phyloP scores from a whole-genome alignment of 257 asterid species.

The Capsicum baccatum region DNA sequence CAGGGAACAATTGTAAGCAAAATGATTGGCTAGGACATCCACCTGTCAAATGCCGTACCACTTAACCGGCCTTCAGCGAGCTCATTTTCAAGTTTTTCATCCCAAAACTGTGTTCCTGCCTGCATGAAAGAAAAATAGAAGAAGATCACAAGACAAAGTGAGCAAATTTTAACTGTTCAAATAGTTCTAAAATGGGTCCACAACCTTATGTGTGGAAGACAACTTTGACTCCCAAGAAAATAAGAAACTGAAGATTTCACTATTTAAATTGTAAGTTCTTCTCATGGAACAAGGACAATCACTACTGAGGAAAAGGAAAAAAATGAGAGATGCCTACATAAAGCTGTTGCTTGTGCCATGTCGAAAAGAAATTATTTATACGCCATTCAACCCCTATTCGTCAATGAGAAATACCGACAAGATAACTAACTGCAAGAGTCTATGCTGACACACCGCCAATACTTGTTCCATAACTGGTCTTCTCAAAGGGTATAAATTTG shows the following conservation, averaged over 20 bases:
- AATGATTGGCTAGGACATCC: constrained; percentile 30
- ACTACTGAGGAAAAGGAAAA: background rate
- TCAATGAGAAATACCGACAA: background rate
- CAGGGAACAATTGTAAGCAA: constrained; percentile 17
- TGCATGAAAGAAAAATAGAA: constrained; percentile 43
- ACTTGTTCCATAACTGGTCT: constrained; percentile 15
- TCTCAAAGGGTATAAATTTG: constrained; percentile 6
- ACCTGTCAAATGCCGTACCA: constrained; percentile 95
- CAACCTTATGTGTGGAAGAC: background rate
- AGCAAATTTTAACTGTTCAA: constrained; percentile 18
- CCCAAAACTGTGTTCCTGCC: constrained; percentile 99
- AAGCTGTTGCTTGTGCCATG: background rate
- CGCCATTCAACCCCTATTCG: background rate
- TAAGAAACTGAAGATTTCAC: background rate
- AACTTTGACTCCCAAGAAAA: constrained; percentile 17
- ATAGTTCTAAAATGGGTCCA: constrained; percentile 18
- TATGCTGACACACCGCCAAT: background rate
- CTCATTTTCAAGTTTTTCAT: constrained; percentile 87
- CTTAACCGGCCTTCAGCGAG: constrained; percentile 89
- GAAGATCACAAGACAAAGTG: background rate
- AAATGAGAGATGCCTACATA: background rate
- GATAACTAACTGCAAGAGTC: constrained; percentile 18
- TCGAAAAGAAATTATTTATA: background rate
- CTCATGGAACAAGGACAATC: constrained; percentile 8
- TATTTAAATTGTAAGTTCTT: constrained; percentile 15